These are phyloP conservation scores for Saksenaea oblongispora DNA, from an alignment of 371 early-diverging fungal genomes.

Conservation along the genomic window DNA sequence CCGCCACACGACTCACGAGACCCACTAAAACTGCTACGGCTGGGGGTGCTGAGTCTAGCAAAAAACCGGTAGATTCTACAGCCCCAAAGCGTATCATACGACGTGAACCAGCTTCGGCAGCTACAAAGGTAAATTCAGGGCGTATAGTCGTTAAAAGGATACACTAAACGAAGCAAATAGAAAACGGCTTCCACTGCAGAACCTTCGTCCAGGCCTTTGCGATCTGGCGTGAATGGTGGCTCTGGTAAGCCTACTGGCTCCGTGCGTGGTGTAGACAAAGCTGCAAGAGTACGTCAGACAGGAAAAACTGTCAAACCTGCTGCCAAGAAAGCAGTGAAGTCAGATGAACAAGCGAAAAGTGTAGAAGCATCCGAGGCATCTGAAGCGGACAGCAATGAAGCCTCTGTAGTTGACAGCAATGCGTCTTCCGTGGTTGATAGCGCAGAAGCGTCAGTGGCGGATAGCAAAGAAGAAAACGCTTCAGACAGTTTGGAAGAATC, in stretches of 20 bases:
- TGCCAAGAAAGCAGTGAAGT: neutral
- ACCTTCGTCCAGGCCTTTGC: neutral
- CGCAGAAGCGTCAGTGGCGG: neutral
- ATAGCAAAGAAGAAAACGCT: neutral
- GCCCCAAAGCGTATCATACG: constrained; percentile 11
- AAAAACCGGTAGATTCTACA: constrained; percentile 1
- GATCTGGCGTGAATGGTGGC: neutral
- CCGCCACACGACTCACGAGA: constrained; percentile 7
- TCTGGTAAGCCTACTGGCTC: neutral
- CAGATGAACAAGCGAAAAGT: neutral
- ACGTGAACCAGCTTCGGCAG: constrained; percentile 8
- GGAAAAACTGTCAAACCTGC: neutral
- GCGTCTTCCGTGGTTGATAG: neutral
- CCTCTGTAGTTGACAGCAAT: neutral
- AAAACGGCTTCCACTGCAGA: neutral
- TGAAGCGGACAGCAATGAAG: neutral
- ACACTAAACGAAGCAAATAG: neutral
- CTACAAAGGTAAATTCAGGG: constrained; percentile 4
- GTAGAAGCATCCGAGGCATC: neutral
- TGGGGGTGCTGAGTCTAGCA: constrained; percentile 1
- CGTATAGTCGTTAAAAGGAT: neutral
- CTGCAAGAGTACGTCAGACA: neutral
- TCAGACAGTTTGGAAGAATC: neutral
- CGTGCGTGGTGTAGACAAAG: neutral
- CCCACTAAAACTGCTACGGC: constrained; percentile 7